A percentile compares a stretch with the other conserved stretches of the same genome.
Conservation (phyloP, 2,329 filamentous ascomycete genomes). For the Malbranchea cinnamomea region DNA sequence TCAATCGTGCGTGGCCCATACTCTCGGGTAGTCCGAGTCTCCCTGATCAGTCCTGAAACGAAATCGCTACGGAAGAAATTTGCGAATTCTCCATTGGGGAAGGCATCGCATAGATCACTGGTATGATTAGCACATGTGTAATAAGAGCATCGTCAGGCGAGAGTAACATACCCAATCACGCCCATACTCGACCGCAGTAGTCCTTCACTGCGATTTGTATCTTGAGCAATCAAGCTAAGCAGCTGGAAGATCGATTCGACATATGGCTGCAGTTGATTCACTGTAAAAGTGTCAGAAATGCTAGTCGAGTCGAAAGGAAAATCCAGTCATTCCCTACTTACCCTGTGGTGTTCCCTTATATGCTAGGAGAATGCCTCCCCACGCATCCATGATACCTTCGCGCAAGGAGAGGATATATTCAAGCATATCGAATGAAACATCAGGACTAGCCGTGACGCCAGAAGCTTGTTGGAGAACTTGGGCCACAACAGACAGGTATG, state of each 20-base stretch:
- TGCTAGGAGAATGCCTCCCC: constrained; percentile 90
- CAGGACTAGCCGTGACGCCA: constrained; percentile 59
- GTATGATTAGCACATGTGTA: constrained; percentile 14
- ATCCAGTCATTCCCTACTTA: constrained; percentile 12
- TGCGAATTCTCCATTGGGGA: constrained; percentile 75
- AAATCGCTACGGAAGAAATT: constrained; percentile 81
- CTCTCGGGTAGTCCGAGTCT: constrained; percentile 78
- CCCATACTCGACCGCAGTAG: constrained; percentile 92
- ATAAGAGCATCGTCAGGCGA: constrained; percentile 15
- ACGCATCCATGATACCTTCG: constrained; percentile 98
- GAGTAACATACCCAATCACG: constrained; percentile 66
- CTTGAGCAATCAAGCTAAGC: constrained; percentile 63
- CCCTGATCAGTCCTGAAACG: constrained; percentile 78
- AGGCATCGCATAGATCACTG: constrained; percentile 87
- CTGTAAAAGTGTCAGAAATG: constrained; percentile 29
- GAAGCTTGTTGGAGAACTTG: constrained; percentile 90
- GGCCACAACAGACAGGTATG: constrained; percentile 80
- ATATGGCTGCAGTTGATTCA: constrained; percentile 57
- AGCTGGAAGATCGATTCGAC: constrained; percentile 78
- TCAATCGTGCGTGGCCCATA: constrained; percentile 75
- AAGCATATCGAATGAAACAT: constrained; percentile 85
- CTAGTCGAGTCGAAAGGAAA: neutral
- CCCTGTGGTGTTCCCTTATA: constrained; percentile 54
- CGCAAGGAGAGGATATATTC: constrained; percentile 91
- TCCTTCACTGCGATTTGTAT: constrained; percentile 78